Base-by-base conservation (phyloP, 805 yeast genomes). In the Candida michaelii region DNA sequence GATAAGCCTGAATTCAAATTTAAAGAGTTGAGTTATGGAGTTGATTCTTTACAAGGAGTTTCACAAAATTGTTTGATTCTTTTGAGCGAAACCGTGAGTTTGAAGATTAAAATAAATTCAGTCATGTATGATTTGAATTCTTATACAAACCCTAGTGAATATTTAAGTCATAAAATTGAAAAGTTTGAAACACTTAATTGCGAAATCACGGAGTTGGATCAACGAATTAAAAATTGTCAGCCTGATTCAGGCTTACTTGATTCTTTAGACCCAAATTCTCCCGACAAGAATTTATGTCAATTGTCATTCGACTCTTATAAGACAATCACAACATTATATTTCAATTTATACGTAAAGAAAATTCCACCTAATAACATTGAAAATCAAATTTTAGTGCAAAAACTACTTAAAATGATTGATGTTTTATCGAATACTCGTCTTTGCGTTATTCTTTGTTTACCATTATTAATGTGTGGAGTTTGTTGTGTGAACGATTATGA, bases 31-130 rank as follows among this genome's bases (percentile, higher is more conserved):
- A 27, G n/a, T 14, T 59, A 58, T 44, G 62, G 62, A 8, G 42
- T 57, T 19, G 64, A 59, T 38, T 55, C 62, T 8, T 44, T 53
- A 13, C 64, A 58, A 39, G 62, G 62, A 1, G 45, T 53, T 18
- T 46, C 46, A 16, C 58, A 54, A 31, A 49, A 54, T 5, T 33
- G 56, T 2, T 53, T 47, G 29, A 38, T 53, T 14, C 13, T 55
- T 11, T 33, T 58, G 10, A 56, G 50, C 13, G 60, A 53, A 16
- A 41, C 54, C n/a, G 30, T 41, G 5, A 40, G 40, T 16, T 19
- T 30, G 8, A 48, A 45, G 35, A 21, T 45, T 10, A 11, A 27
- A 27, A 19, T 45, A 9, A 42, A 43, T 18, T 17, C 24, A 9
- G 35, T 9, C 8, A 14, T 36, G 8, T 15, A 31, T 3, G 21